These are phyloP conservation scores for Cryptococcus deneoformans DNA, from an alignment of 1,284 basidiomycete genomes.

Conservation along the genomic window DNA sequence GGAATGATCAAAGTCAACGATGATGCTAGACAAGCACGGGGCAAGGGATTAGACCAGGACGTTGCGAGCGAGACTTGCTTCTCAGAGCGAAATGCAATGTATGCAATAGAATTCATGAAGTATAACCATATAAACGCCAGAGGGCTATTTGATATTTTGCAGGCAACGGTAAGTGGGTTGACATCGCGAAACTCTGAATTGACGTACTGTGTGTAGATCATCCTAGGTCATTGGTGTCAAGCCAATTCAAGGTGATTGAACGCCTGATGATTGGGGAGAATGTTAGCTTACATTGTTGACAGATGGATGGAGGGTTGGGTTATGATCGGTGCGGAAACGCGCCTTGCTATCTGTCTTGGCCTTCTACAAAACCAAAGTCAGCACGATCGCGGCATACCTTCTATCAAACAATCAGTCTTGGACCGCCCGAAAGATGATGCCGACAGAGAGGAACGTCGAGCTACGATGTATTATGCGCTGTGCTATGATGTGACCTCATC, in stretches of 20 bases:
- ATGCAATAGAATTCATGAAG: conserved; percentile 18
- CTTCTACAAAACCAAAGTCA: conserved; percentile 19
- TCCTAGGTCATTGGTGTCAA: conserved; percentile 26
- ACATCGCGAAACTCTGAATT: background rate
- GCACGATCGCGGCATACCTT: conserved; percentile 2
- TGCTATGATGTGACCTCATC: conserved; percentile 19
- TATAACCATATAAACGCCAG: conserved; percentile 17
- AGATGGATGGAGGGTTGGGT: conserved; percentile 43
- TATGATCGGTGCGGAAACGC: conserved; percentile 17
- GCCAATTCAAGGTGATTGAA: conserved; percentile 14
- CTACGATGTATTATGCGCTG: conserved; percentile 24
- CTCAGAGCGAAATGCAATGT: conserved; percentile 27
- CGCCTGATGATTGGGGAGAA: no score
- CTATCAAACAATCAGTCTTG: conserved; percentile 18
- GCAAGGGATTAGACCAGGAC: conserved; percentile 16
- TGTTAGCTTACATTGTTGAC: background rate
- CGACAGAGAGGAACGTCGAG: conserved; percentile 38
- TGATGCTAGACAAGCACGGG: conserved; percentile 8
- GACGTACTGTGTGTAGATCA: conserved; percentile 7
- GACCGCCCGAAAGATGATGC: conserved; percentile 21
- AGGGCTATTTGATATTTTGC: conserved; percentile 30
- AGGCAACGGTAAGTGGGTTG: conserved; percentile 20
- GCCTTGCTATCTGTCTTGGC: conserved; percentile 31
- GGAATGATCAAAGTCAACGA: conserved; percentile 13
- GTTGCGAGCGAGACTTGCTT: conserved; percentile 23